Base-by-base conservation (phyloP, 2,329 filamentous ascomycete species). In the Apiospora phragmitis region DNA sequence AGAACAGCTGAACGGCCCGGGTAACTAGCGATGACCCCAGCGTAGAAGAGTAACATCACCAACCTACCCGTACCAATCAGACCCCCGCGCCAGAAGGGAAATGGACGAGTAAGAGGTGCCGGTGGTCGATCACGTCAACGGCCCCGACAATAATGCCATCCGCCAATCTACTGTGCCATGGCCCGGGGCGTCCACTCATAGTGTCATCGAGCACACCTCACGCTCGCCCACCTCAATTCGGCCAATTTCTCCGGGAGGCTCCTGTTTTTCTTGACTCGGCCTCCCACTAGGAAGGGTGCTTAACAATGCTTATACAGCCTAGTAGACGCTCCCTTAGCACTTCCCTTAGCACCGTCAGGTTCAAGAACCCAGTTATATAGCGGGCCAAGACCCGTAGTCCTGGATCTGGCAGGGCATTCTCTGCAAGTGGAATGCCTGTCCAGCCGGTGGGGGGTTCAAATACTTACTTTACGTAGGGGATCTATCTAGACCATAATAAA, bases 61-160 rank as follows among this genome's bases (percentile, higher is more conserved):
- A 21, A 43, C 14, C 42, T 6, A 11, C 51, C 51, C 51, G 26
- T 21, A n/a, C 51, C 7, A 38, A 11, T n/a, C 7, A 16, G 7
- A 62, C 18, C 55, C 55, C 55, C n/a, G 43, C 43, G 42, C 29
- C 18, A n/a, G 8, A 14, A 5, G 21, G 3, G 9, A 38, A 4
- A 14, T 38, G 55, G 55, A 62, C 55, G 55, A 62, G 55, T 62
- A 35, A 38, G 55, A 62, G 55, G 55, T 21, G 55, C 55, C 55
- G 55, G 55, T 62, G 32, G 32, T 62, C 32, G 55, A 62, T 62
- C 55, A 62, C 55, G 55, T 62, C 55, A 62, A 62, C 55, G 55
- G 55, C 55, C 55, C 29, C 55, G 55, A 62, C 55, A 62, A 62
- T 62, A 62, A 62, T 62, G 55, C 55, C 55, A 62, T 62, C n/a